Percentiles rank a stretch among this genome's conserved stretches.
Evolutionary conservation across 257 asterid genomes (phyloP).

Genomic region (Handroanthus guayacan): DNA sequence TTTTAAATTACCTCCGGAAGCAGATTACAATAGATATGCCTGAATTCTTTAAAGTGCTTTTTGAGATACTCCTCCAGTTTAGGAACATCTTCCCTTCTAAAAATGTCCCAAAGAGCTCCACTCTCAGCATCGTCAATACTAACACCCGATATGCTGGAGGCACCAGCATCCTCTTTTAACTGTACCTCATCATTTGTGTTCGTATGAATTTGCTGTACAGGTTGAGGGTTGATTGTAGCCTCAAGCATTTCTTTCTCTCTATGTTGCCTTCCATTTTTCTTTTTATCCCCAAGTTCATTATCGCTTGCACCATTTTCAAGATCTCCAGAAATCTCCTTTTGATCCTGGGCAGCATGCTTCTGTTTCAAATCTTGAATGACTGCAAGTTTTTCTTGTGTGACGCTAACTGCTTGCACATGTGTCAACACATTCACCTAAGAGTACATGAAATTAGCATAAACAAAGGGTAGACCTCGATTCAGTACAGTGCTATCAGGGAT

Average conservation of each 20-base stretch:
- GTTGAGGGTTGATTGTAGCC: slow-evolving; percentile 9
- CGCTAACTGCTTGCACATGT: slow-evolving; percentile 51
- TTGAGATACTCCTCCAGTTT: slow-evolving; percentile 60
- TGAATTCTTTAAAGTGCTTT: slow-evolving; percentile 51
- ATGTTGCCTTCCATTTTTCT: not conserved
- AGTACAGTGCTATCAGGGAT: not conserved
- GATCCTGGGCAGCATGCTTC: slow-evolving; percentile 66
- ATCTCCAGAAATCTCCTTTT: slow-evolving; percentile 39
- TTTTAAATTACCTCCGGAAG: slow-evolving; percentile 51
- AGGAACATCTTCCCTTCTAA: slow-evolving; percentile 72
- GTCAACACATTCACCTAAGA: slow-evolving; percentile 78
- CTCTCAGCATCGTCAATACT: slow-evolving; percentile 41
- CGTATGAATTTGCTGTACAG: not conserved
- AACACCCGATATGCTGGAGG: not conserved
- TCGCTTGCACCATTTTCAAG: not conserved
- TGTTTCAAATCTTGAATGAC: slow-evolving; percentile 39
- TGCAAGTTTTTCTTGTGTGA: slow-evolving; percentile 21
- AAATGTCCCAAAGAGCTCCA: slow-evolving; percentile 86
- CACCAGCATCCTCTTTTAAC: slow-evolving; percentile 18
- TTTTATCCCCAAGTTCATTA: not conserved
- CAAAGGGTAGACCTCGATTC: slow-evolving; percentile 2
- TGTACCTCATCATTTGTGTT: slow-evolving; percentile 11
- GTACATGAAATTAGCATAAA: slow-evolving; percentile 19
- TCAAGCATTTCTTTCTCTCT: not conserved
- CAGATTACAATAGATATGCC: slow-evolving; percentile 54